These are phyloP conservation scores for Xylariaceae sp. DNA, from an alignment of 2,329 filamentous ascomycete species.

Conservation along the genomic window DNA sequence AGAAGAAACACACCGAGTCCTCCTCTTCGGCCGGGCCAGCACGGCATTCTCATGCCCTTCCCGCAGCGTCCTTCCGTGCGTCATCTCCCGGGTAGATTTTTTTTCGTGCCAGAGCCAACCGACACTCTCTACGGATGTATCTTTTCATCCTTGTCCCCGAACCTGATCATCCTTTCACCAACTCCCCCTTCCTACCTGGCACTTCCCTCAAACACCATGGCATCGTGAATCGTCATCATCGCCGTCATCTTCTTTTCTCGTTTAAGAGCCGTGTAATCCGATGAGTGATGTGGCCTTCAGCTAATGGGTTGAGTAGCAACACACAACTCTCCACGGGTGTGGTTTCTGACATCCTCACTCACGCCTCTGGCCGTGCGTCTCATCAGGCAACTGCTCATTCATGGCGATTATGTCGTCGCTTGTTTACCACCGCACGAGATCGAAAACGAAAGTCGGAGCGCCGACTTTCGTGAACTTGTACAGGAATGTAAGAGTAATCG, in stretches of 20 bases:
- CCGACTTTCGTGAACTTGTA: constrained; percentile 75
- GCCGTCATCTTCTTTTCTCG: neutral
- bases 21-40: constrained; percentile 34
- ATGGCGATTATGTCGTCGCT: constrained; percentile 85
- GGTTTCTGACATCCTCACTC: constrained; percentile 84
- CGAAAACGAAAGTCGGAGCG: constrained; percentile 67
- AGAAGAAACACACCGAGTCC: constrained; percentile 43
- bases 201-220: neutral
- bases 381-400: constrained; percentile 73
- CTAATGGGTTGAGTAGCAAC: constrained; percentile 48
- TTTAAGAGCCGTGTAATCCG: neutral
- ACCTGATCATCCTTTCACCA: neutral
- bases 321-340: constrained; percentile 74
- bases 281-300: constrained; percentile 13
- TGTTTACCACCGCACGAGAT: constrained; percentile 76
- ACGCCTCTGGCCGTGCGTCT: constrained; percentile 81
- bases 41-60: constrained; percentile 40
- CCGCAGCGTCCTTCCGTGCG: constrained; percentile 50
- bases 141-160: neutral
- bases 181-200: neutral
- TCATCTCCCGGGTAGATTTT: constrained; percentile 21
- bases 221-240: neutral
- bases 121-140: neutral
- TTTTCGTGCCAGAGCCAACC: constrained; percentile 5
- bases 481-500: constrained; percentile 59